These are phyloP conservation scores for Phytophthora cactorum DNA, from an alignment of 352 stramenopile genomes.

Conservation along the genomic window DNA sequence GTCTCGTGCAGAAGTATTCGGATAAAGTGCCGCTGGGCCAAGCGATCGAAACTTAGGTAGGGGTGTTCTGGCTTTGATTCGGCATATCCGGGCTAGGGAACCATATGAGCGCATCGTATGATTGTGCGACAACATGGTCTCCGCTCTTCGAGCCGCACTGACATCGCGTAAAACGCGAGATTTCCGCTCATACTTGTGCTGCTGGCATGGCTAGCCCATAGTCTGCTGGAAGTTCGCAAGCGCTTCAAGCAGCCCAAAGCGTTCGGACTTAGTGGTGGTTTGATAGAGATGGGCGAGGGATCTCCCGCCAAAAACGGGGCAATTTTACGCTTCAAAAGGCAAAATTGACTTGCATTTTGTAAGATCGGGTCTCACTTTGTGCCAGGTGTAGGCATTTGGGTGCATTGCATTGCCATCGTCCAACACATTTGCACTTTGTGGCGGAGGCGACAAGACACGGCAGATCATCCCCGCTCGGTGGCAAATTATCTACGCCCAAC, in stretches of 20 bases:
- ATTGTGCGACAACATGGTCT: conserved; percentile 19
- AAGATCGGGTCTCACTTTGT: conserved; percentile 30
- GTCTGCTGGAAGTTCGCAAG: conserved; percentile 2
- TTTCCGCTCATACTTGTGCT: background rate
- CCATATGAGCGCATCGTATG: conserved; percentile 11
- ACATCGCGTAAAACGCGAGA: background rate
- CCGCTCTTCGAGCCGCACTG: background rate
- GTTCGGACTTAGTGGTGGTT: conserved; percentile 11
- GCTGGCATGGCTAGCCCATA: background rate
- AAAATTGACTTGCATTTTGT: conserved; percentile 22
- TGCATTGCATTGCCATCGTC: conserved; percentile 38
- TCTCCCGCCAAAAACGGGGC: conserved; percentile 33
- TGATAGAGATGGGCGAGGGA: conserved; percentile 22
- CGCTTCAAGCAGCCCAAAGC: background rate
- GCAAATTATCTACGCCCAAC: conserved; percentile 5
- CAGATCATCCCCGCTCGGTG: background rate
- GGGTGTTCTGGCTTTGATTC: background rate
- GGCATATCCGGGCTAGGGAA: conserved; percentile 31
- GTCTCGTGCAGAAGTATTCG: background rate
- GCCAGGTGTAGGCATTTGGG: conserved; percentile 16
- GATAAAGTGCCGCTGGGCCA: conserved; percentile 4
- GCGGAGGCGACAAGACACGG: conserved; percentile 16
- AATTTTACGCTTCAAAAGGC: conserved; percentile 13
- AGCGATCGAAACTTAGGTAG: no score
- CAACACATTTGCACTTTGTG: conserved; percentile 37